Percentiles rank a stretch among this genome's conserved stretches.
Evolutionary conservation across 1,284 basidiomycete species (phyloP).

Genomic region (Marasmius fiardii): DNA sequence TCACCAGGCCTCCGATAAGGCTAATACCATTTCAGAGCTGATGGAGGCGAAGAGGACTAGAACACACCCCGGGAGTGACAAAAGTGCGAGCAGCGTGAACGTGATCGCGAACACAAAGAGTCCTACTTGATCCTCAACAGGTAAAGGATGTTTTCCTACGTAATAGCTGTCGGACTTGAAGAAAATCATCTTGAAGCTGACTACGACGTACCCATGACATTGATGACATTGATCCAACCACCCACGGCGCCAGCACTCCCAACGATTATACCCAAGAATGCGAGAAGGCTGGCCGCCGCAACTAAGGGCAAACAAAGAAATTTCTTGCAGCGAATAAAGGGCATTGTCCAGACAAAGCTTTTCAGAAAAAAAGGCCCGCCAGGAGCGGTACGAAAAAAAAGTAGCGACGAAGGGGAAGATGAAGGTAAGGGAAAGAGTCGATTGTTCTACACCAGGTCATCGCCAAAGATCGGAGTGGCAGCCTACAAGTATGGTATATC

Average conservation of each 20-base stretch:
- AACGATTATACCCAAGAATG: constrained; percentile 10
- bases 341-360: constrained; percentile 10
- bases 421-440: constrained; percentile 3
- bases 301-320: constrained; percentile 14
- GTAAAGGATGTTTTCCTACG: constrained; percentile 8
- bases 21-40: not conserved
- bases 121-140: constrained; percentile 9
- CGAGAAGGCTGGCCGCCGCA: constrained; percentile 14
- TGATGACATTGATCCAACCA: constrained; percentile 13
- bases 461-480: too few species aligned
- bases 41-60: not conserved
- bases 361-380: constrained; percentile 7
- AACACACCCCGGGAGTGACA: constrained; percentile 14
- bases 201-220: constrained; percentile 1
- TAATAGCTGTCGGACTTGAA: too few species aligned
- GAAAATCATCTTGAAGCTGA: too few species aligned
- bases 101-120: constrained; percentile 13
- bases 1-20: constrained; percentile 6
- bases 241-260: constrained; percentile 11
- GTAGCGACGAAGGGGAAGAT: not conserved
- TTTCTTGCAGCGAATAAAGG: constrained; percentile 12
- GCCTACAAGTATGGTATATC: too few species aligned
- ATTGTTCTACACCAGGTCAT: not conserved
- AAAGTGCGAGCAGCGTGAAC: constrained; percentile 13
- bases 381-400: constrained; percentile 3